These are phyloP conservation scores for Metschnikowia orientalis DNA, from an alignment of 805 yeast species.

Conservation along the genomic window DNA sequence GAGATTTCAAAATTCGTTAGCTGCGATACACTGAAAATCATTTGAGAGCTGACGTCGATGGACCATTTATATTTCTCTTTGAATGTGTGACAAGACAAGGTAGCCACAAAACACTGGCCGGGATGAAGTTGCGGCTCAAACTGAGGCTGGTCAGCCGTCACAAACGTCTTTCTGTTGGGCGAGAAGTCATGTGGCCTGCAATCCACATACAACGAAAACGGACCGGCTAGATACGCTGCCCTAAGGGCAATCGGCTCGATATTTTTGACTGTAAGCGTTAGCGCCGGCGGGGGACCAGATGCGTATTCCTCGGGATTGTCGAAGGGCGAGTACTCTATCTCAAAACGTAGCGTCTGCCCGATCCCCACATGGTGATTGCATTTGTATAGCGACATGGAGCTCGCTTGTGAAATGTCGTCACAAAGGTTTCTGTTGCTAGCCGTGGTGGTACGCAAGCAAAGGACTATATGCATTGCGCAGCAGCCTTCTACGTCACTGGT, in stretches of 20 bases:
- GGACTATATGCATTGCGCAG: too few species aligned
- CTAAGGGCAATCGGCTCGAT: conserved; percentile 66
- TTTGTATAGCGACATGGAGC: conserved; percentile 11
- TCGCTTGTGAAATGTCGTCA: too few species aligned
- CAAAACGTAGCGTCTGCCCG: conserved; percentile 16
- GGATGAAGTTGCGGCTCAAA: conserved; percentile 71
- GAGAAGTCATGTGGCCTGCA: conserved; percentile 64
- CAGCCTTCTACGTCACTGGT: too few species aligned
- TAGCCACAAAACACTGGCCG: conserved; percentile 57
- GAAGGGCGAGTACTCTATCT: conserved; percentile 15
- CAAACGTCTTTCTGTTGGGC: conserved; percentile 47
- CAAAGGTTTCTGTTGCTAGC: too few species aligned
- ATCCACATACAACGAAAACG: conserved; percentile 81
- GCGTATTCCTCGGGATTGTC: conserved; percentile 15
- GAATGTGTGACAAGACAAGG: conserved; percentile 60
- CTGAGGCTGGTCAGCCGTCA: conserved; percentile 73
- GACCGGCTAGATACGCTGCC: conserved; percentile 87
- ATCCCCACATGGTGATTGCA: conserved; percentile 13
- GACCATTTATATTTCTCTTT: conserved; percentile 64
- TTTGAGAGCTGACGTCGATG: conserved; percentile 76
- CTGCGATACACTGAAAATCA: conserved; percentile 65
- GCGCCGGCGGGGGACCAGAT: conserved; percentile 19
- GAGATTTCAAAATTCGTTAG: conserved; percentile 63
- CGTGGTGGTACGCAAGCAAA: too few species aligned
- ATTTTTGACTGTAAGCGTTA: conserved; percentile 63